Percentiles rank a stretch among this genome's conserved stretches.
phyloP scores from a whole-genome alignment of 148 eudicot genomes.

The Nyssa sinensis region DNA sequence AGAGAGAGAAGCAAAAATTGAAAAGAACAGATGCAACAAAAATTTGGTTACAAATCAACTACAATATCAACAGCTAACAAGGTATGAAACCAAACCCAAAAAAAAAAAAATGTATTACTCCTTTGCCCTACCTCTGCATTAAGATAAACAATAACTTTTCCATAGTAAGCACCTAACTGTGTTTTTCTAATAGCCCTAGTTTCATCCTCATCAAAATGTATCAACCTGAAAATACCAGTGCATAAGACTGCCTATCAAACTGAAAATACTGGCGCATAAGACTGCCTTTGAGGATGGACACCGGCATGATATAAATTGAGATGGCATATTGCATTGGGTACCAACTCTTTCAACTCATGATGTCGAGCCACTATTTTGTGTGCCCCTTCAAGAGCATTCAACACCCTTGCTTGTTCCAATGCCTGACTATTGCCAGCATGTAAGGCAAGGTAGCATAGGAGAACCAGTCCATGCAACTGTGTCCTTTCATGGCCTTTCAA shows the following conservation, averaged over 20 bases:
- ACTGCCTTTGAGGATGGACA: conserved; percentile 30
- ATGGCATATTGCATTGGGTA: conserved; percentile 47
- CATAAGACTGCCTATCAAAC: too few species aligned
- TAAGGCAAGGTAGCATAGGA: conserved; percentile 68
- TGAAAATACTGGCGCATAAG: conserved; percentile 16
- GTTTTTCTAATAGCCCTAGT: not conserved
- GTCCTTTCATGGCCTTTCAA: conserved; percentile 42
- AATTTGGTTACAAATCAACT: not conserved
- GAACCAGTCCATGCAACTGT: conserved; percentile 42
- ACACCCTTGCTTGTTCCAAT: conserved; percentile 51
- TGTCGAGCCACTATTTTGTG: conserved; percentile 28
- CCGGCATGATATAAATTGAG: conserved; percentile 52
- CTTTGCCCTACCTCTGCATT: not conserved
- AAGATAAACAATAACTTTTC: not conserved
- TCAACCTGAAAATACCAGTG: not conserved
- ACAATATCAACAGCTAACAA: conserved; percentile 1
- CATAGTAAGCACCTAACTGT: not conserved
- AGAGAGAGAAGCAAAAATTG: not conserved
- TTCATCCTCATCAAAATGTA: not conserved
- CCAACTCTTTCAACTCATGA: conserved; percentile 50
- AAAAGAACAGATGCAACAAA: not conserved
- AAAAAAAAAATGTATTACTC: not conserved
- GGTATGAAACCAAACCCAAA: not conserved
- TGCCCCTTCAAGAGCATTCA: conserved; percentile 60
- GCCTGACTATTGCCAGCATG: conserved; percentile 52